These are phyloP conservation scores for Saccharomycopsis javanensis DNA, from an alignment of 805 yeast genomes.

Conservation along the genomic window DNA sequence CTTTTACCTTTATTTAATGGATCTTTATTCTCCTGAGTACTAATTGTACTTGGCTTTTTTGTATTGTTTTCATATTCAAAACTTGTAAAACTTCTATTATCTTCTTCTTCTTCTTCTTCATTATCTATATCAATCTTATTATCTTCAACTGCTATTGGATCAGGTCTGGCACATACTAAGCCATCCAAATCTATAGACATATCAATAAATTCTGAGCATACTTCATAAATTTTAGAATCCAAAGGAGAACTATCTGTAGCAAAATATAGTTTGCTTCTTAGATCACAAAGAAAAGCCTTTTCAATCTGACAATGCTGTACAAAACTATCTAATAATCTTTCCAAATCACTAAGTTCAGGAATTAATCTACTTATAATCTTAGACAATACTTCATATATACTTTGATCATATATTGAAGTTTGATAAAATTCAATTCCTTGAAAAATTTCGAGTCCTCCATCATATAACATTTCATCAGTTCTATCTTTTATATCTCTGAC, in stretches of 20 bases:
- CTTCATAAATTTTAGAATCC: slow-evolving; percentile 90
- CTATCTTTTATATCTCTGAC: slow-evolving; percentile 95
- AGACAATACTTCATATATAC: slow-evolving; percentile 91
- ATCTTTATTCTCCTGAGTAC: neutral
- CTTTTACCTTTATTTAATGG: neutral
- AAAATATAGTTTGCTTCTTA: slow-evolving; percentile 85
- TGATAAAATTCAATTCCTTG: slow-evolving; percentile 70
- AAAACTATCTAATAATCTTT: slow-evolving; percentile 77
- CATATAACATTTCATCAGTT: slow-evolving; percentile 85
- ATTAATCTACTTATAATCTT: slow-evolving; percentile 86
- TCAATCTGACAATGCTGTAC: slow-evolving; percentile 87
- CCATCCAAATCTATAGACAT: slow-evolving; percentile 84
- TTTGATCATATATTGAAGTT: slow-evolving; percentile 91
- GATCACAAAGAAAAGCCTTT: slow-evolving; percentile 85
- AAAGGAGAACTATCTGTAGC: slow-evolving; percentile 96
- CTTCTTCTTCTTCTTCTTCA: neutral
- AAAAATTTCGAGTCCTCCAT: slow-evolving; percentile 83
- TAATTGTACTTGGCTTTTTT: neutral
- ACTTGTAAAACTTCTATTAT: neutral
- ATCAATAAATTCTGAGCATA: slow-evolving; percentile 94
- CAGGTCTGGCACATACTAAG: slow-evolving; percentile 34
- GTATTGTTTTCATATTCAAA: neutral
- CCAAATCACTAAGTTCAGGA: slow-evolving; percentile 79
- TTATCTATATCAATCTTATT: slow-evolving; percentile 6
- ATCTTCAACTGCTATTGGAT: neutral